These are phyloP conservation scores for Coriaria nepalensis DNA, from an alignment of 306 rosid species.

Conservation along the genomic window DNA sequence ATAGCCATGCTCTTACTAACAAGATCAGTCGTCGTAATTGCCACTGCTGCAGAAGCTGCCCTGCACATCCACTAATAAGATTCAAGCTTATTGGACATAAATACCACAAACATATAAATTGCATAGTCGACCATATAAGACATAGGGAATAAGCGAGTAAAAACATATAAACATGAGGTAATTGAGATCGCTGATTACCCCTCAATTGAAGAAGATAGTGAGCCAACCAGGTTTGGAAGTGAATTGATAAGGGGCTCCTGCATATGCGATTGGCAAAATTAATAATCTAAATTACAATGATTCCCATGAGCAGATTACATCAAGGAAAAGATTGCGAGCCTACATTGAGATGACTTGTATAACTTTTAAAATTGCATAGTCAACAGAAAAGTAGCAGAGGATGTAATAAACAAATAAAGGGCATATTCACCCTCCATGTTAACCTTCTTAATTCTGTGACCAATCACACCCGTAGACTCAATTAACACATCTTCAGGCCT, in stretches of 20 bases:
- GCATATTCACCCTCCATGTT: slow-evolving; percentile 6
- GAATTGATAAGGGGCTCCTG: slow-evolving; percentile 68
- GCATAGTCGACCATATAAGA: background rate
- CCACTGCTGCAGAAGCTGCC: slow-evolving; percentile 90
- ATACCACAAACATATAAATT: slow-evolving; percentile 7
- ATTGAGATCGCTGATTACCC: slow-evolving; percentile 37
- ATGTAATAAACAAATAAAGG: background rate
- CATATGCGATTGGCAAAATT: slow-evolving; percentile 19
- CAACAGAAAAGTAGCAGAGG: slow-evolving; percentile 7
- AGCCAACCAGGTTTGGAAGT: slow-evolving; percentile 54
- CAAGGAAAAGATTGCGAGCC: too few species aligned
- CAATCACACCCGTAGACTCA: slow-evolving; percentile 94
- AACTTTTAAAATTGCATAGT: too few species aligned
- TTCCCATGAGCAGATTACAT: too few species aligned
- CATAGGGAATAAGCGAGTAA: background rate
- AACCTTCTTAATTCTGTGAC: slow-evolving; percentile 83
- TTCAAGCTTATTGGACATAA: slow-evolving; percentile 5
- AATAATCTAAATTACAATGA: background rate
- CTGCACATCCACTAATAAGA: slow-evolving; percentile 39
- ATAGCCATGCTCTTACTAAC: slow-evolving; percentile 94
- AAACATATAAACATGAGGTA: background rate
- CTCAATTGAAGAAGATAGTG: slow-evolving; percentile 47
- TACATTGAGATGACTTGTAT: too few species aligned
- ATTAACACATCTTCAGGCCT: slow-evolving; percentile 61
- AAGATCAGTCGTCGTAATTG: slow-evolving; percentile 90